These are phyloP conservation scores for Macrophomina phaseolina DNA, from an alignment of 2,329 filamentous ascomycete species.

Conservation along the genomic window DNA sequence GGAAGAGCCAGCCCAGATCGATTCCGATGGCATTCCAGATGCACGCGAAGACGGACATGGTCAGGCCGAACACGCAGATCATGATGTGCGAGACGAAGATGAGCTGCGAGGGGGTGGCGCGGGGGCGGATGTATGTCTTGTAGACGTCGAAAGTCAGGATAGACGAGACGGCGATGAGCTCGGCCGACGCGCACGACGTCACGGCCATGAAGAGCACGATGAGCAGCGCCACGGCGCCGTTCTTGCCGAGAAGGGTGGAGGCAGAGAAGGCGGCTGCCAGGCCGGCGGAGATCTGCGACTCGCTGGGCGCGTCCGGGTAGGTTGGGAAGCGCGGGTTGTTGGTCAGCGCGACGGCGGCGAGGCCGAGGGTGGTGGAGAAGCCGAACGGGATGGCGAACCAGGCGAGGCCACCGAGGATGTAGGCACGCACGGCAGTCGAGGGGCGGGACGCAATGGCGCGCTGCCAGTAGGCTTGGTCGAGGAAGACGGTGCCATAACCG, in stretches of 20 bases:
- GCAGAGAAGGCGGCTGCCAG: constrained; percentile 48
- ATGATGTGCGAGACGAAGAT: constrained; percentile 60
- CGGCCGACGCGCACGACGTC: constrained; percentile 57
- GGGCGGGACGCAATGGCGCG: constrained; percentile 57
- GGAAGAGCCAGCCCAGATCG: constrained; percentile 60
- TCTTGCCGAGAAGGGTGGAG: constrained; percentile 46
- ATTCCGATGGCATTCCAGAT: constrained; percentile 57
- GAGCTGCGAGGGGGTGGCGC: constrained; percentile 54
- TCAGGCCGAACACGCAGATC: constrained; percentile 59
- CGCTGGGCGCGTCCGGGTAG: constrained; percentile 48
- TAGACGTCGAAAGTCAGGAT: constrained; percentile 63
- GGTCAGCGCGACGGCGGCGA: constrained; percentile 56
- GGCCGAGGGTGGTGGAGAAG: constrained; percentile 58
- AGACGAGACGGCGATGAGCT: constrained; percentile 60
- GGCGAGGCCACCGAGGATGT: constrained; percentile 58
- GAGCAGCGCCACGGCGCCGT: constrained; percentile 41
- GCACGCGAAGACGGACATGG: constrained; percentile 59
- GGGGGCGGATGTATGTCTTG: constrained; percentile 55
- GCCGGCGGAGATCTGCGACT: constrained; percentile 44
- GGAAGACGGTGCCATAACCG: constrained; percentile 34
- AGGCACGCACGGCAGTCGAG: constrained; percentile 57
- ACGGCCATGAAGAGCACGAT: constrained; percentile 50
- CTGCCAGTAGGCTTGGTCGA: constrained; percentile 59
- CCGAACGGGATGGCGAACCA: constrained; percentile 63
- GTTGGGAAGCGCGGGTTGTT: constrained; percentile 59